Evolutionary conservation across 2,329 filamentous ascomycete genomes (phyloP), one percentile per base, ranked within the genome.

Genomic region (Botrytis pseudocinerea): DNA sequence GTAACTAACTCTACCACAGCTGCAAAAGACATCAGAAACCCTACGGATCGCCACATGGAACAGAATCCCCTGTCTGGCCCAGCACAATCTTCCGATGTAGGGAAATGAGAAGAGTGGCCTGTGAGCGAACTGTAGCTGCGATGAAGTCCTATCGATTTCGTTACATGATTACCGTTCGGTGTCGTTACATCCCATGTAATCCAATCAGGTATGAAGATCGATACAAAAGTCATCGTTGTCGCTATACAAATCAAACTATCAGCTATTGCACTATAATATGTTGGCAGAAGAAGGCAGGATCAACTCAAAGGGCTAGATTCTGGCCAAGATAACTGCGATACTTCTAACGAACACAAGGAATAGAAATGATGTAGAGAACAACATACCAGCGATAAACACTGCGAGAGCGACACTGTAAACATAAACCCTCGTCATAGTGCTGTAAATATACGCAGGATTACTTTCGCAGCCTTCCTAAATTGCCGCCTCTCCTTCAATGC

Each of bases 11-110:
- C 91, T 57, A 96, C 81, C n/a, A 97, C 90, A 54, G 94, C 89
- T 12, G 92, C 88, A 78, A 98, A 93, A 70, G 91, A 93, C 84
- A 97, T 94, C 76, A 97, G 83, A 83, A 98, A 98, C 38, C 93
- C 94, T 51, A 94, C 90, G 40, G 77, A 75, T 76, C 78, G 95
- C 96, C 95, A 99, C 87, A 97, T 92, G 78, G 90, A 92, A 85
- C 96, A 98, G 83, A 98, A 98, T 79, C 90, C 89, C 69, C 89
- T 87, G 70, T 89, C 87, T 4, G 69, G 63, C 18, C 74, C 76
- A 51, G 75, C 68, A 82, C 93, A 95, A 80, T 93, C 90, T 73
- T 88, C 85, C 71, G 87, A 84, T 76, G 87, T 85, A 5, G 93
- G 93, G 82, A 94, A 96, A 46, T 85, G 83, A 38, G 85, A 85